Base-by-base conservation (phyloP, 768 basidiomycete genomes). In the Tylopilus felleus region DNA sequence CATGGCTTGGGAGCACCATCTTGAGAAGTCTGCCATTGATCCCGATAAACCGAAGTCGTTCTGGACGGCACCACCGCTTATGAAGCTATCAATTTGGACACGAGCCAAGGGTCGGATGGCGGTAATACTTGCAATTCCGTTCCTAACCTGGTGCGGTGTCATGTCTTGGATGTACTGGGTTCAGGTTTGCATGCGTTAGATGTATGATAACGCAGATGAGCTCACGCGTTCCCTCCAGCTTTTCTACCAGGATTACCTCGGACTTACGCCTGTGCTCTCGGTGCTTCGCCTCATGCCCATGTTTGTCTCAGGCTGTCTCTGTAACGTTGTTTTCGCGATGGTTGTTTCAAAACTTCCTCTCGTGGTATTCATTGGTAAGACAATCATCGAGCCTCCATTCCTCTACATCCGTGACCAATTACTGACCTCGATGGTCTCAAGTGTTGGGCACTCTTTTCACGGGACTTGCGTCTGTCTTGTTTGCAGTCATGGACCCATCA, bases 201-300 rank as follows among this genome's bases (percentile, higher is more conserved):
- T 13, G 19, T 22, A 5, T 0, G 22, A 52, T 16, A 10, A 13
- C 10, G 33, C 2, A 6, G 22, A 8, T 44, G 9, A 42, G 12
- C 35, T 56, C 22, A 55, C 40, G 22, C 38, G 12, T 51, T 46
- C 22, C 25, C 5, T 25, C 27, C 51, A 88, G 82, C 63, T 90
- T 6, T 90, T 82, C 63, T 92, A 89, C 64, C 88, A 92, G 60
- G 75, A 81, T 43, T 91, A 83, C 64, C 59, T 75, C 13, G 60
- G 69, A 0, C 75, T 83, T 8, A 74, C 69, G 0, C 83, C 88
- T 0, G 70, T 92, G 14, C 70, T 73, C 14, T 80, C 85, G 0
- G 86, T 88, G 66, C 57, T 86, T 17, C 80, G 87, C 3, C 71
- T 91, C 47, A 55, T 90, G 1, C 90, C 90, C 0, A 88, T 88